Base-by-base conservation (phyloP, 2,329 filamentous ascomycete species). In the Curvularia spicifera region DNA sequence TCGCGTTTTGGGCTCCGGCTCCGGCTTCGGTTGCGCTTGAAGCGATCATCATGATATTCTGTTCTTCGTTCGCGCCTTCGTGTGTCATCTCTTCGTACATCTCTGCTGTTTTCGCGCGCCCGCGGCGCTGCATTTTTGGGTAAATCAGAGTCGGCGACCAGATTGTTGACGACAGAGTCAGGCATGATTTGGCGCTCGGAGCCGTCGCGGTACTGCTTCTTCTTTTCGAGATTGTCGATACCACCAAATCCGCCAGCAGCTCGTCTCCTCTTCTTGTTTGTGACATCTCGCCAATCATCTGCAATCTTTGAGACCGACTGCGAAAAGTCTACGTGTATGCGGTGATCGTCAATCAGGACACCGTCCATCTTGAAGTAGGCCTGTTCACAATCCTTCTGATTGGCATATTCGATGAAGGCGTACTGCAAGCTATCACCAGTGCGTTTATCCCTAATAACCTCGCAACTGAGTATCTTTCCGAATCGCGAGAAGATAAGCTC, bases 301-400 rank as follows among this genome's bases (percentile, higher is more conserved):
- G 92, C 95, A 7, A 99, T 80, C 73, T 92, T 94, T 61, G 86
- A 88, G 10, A 90, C 95, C 74, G 92, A 97, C 80, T 99, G 95
- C 10, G 93, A 97, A 78, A 99, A 99, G 79, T 99, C 95, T 55
- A 99, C 95, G 73, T 99, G 95, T 63, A 99, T 99, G 42, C 95
- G 89, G 65, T 97, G 91, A 70, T 99, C 95, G 71, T 99, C 95
- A 65, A 99, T 98, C 54, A 99, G 81, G 1, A 98, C 94, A 2
- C 90, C 92, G 76, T 99, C 93, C 95, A 99, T 99, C 80, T 99
- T 99, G 81, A 96, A 95, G 73, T 97, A 99, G 2, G 95, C 95
- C 51, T 91, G 87, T 78, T 99, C 95, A 76, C 95, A 98, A 52
- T 94, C 91, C 66, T 89, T 87, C 78, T 97, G 95, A 54, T 96